These are phyloP conservation scores for Pseudogymnoascus sp. DNA, from an alignment of 2,329 filamentous ascomycete species.

Conservation along the genomic window DNA sequence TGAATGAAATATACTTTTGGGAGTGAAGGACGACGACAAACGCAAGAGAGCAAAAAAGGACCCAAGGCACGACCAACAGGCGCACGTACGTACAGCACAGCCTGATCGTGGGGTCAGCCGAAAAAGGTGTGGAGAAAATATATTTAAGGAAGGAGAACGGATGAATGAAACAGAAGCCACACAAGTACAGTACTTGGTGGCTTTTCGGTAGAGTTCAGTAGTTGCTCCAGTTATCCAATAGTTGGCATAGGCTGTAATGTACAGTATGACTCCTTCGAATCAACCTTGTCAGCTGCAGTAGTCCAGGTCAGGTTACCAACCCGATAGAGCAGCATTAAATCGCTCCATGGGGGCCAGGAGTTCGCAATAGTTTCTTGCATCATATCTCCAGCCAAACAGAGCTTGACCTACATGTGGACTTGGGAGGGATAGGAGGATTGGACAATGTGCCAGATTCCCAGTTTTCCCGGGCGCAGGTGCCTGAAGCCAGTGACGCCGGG, in stretches of 20 bases:
- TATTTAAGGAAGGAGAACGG: constrained; percentile 8
- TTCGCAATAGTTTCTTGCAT: neutral
- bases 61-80: neutral
- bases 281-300: constrained; percentile 9
- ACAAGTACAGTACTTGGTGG: neutral
- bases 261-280: neutral
- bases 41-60: neutral
- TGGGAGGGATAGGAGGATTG: neutral
- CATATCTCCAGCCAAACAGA: constrained; percentile 2
- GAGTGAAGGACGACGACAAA: neutral
- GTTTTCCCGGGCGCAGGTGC: neutral
- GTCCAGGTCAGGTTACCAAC: neutral
- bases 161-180: neutral
- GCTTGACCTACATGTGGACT: neutral
- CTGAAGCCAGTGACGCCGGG: neutral
- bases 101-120: constrained; percentile 2
- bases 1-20: constrained; percentile 5
- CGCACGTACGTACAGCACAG: constrained; percentile 1
- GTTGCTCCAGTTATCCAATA: neutral
- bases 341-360: neutral
- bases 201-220: neutral
- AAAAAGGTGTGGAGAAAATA: constrained; percentile 6
- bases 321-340: neutral
- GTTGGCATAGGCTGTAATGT: neutral
- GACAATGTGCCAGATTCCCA: neutral